Conservation (phyloP, 164 flowering plant species). For the Litsea cubeba region DNA sequence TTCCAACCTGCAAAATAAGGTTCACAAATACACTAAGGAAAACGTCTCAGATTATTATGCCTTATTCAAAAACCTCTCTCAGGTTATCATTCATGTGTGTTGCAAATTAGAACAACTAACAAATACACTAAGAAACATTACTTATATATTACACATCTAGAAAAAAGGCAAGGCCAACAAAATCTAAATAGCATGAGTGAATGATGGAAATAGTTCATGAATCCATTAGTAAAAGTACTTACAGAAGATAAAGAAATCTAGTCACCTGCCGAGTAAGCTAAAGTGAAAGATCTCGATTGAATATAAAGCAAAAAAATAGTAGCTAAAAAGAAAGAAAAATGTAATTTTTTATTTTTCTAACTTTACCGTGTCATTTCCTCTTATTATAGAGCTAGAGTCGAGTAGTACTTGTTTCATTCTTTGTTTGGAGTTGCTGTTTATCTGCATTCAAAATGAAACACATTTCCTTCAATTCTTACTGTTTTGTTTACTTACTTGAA, state of each 20-base stretch:
- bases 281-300: neutral
- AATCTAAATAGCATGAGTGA: no score
- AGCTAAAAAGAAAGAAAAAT: neutral
- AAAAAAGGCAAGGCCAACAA: no score
- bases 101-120: no score
- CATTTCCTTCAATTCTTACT: neutral
- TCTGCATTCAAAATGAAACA: conserved; percentile 36
- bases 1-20: conserved; percentile 52
- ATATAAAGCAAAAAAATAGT: neutral
- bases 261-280: neutral
- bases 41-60: no score
- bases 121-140: no score
- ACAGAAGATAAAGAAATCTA: neutral
- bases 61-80: no score
- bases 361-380: conserved; percentile 84
- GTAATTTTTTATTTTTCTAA: neutral
- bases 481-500: neutral
- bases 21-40: neutral
- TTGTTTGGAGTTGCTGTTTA: conserved; percentile 89
- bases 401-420: conserved; percentile 73
- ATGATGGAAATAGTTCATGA: no score
- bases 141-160: no score
- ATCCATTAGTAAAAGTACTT: no score
- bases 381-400: conserved; percentile 87
- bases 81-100: no score